Evolutionary conservation across 2,329 filamentous ascomycete species (phyloP), one percentile per base, ranked within the genome.

Genomic region (Sporothrix sp.): DNA sequence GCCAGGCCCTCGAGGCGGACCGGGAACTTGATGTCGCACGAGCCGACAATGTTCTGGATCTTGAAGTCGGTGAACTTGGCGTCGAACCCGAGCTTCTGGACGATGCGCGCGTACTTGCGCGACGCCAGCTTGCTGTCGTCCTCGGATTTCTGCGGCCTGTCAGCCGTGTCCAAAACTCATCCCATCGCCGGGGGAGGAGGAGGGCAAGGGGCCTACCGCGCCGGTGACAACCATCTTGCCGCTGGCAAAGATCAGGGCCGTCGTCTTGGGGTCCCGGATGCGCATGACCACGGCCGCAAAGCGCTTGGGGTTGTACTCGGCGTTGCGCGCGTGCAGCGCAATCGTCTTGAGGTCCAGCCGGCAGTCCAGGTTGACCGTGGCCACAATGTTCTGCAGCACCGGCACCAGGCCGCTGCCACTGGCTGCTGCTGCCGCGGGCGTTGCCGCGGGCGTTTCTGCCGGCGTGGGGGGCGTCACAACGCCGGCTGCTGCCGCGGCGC

Each of bases 61-160:
- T 97, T 98, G 75, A 98, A 98, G 69, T 98, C 93, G 59, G 90
- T 96, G 71, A 98, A 97, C 80, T 96, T 96, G 63, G 93, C 91
- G 61, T 96, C 95, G 78, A 98, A 98, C 56, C 93, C 93, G 54
- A 98, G 87, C 75, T 98, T 98, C 78, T 98, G 93, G 62, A 98
- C 97, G 69, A 98, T 97, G 63, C 93, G 90, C 48, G 93, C 93
- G 66, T 97, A 97, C 72, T 98, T 98, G 71, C 91, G 84, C 54
- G 86, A 93, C 8, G 93, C 93, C 63, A 98, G 82, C 74, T 96
- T 96, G 54, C 88, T 95, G 66, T 97, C 93, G 67, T 97, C 93
- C 66, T 97, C 93, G 1, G 88, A 95, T 72, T 97, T 97, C n/a
- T n/a, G n/a, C n/a, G n/a, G n/a, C n/a, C n/a, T n/a, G n/a, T n/a